Evolutionary conservation across 192 early-diverging fungal species (phyloP), one percentile per base, ranked within the genome.

Genomic region (Coemansia umbellata): DNA sequence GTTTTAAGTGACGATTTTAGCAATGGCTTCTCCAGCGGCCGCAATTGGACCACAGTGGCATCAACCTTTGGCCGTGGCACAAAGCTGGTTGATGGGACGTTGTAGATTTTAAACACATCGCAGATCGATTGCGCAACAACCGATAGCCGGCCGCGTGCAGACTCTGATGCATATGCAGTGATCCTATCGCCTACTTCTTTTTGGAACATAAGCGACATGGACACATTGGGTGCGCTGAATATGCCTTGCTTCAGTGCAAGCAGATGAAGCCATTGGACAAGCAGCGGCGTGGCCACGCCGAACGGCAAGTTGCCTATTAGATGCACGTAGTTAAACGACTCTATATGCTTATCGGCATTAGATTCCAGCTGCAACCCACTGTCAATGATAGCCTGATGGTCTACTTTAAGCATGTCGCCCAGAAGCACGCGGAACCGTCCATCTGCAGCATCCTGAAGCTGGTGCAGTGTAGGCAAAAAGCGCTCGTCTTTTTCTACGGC

Each of bases 171-270:
- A 0, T 54, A 51, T 4, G 89, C 89, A 5, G 63, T 65, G 19
- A 91, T 82, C 9, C 87, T 70, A 64, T 83, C 55, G 18, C 78
- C 89, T 11, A 91, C 87, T 55, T 91, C 89, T 43, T 83, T 83
- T 65, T 91, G 89, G 64, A 91, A 91, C 89, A 91, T 91, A 17
- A 91, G 66, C 17, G 87, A 84, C 87, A 91, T 89, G 18, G 78
- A 78, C 8, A 77, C 71, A 13, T 72, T 36, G 10, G 55, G 39
- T 17, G 57, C 39, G 6, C 69, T 63, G 44, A 91, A 91, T 18
- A 91, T 70, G 0, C 89, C 89, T 35, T 82, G 50, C 23, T 41
- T 52, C 7, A 53, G 37, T 1, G 79, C 65, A 50, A 84, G 63
- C 74, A 76, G 60, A 40, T 84, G 80, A 32, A 91, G 69, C 84